A percentile compares a stretch with the other conserved stretches of the same genome.
Evolutionary conservation across 345 rosid species (phyloP).

Genomic region (Boechera retrofracta): DNA sequence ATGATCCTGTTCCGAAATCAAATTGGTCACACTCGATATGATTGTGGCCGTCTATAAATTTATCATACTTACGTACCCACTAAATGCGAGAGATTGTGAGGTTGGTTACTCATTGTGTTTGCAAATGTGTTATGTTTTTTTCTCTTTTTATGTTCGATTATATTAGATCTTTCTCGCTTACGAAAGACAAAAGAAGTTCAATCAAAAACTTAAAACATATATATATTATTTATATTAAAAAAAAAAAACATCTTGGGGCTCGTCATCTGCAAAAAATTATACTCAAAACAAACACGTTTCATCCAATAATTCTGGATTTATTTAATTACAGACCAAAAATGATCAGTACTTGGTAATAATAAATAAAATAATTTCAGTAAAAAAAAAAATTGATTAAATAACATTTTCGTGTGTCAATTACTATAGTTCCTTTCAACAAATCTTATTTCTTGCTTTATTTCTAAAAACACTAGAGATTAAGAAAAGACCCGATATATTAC

Average conservation of each 20-base stretch:
- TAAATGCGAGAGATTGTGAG: background rate
- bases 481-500: background rate
- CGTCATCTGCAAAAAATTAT: background rate
- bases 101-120: background rate
- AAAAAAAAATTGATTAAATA: no score
- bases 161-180: background rate
- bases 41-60: constrained; percentile 48
- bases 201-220: background rate
- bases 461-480: background rate
- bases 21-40: constrained; percentile 46
- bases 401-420: background rate
- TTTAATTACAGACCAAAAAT: background rate
- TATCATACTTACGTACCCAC: background rate
- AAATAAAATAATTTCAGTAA: no score
- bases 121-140: background rate
- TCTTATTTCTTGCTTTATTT: no score
- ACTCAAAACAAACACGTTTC: background rate
- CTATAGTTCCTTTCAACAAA: no score
- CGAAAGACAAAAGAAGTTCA: background rate
- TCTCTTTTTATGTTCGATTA: background rate
- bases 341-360: background rate
- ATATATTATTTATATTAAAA: no score
- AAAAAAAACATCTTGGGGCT: background rate
- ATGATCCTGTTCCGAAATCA: constrained; percentile 45
- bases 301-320: background rate